Base-by-base conservation (phyloP, 805 yeast species). In the Wickerhamiella occidentalis region DNA sequence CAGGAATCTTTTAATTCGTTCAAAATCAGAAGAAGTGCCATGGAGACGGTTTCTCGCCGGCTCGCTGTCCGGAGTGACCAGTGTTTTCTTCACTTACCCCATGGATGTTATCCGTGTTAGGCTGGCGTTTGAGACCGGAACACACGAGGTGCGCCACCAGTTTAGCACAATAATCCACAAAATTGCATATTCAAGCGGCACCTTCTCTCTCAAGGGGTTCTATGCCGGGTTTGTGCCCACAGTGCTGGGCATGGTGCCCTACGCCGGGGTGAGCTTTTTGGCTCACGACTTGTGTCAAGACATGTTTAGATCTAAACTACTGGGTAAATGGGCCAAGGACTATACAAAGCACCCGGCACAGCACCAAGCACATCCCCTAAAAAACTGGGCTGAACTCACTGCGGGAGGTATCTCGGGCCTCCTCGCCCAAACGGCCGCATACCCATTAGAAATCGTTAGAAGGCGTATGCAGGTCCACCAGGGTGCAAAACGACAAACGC, bases 361-460 rank as follows among this genome's bases (percentile, higher is more conserved):
- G 12, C 35, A 38, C 23, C 52, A 62, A 12, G 68, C 90, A 52
- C 67, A 69, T 17, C 96, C 96, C 1, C 71, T 92, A 48, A 75
- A 72, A 54, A 83, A 86, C 1, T 85, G 94, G 86, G 97, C 97
- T 2, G 96, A 92, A 68, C 71, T 92, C 43, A 61, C 78, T 3
- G 95, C 97, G 5, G 98, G 98, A 50, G 98, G 97, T 1, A 58
- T 84, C n/a, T 94, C 96, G 0, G 98, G 98, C 11, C 77, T 90
- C 81, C 73, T 79, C 33, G 85, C 97, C 1, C 98, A 92, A 65
- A 86, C 96, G 1, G 94, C 97, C 0, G 90, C 95, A 4, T 92
- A 92, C 61, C 98, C 98, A 1, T 82, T 92, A 57, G 99, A 92
- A 67, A 95, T 92, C 36, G 77, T 92, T 19, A 74, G 98, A 61